A percentile compares a stretch with the other conserved stretches of the same genome.
These are phyloP conservation scores for Botryotinia globosa DNA, from an alignment of 2,329 filamentous ascomycete species.

Conservation along the genomic window DNA sequence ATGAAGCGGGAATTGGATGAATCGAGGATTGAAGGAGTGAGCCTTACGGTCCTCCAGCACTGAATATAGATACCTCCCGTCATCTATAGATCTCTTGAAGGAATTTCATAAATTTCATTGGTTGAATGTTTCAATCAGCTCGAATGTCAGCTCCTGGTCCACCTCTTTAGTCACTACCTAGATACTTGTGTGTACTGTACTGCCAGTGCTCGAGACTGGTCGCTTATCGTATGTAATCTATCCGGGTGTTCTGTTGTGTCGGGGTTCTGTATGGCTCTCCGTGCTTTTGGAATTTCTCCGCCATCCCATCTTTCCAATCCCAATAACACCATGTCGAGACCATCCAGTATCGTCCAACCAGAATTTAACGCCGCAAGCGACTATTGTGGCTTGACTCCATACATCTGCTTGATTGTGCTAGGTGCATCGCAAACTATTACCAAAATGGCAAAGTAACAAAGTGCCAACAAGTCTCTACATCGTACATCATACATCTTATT, in stretches of 20 bases:
- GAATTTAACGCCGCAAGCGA: conserved; percentile 18
- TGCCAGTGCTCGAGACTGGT: background rate
- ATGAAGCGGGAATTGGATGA: background rate
- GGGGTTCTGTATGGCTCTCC: background rate
- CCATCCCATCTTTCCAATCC: conserved; percentile 3
- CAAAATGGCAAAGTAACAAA: background rate
- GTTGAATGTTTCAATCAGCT: conserved; percentile 10
- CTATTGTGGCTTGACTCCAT: conserved; percentile 12
- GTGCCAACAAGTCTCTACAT: background rate
- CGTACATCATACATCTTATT: conserved; percentile 1
- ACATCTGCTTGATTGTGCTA: background rate
- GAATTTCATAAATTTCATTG: background rate
- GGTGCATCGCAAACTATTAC: conserved; percentile 3
- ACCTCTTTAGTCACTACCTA: too few species aligned
- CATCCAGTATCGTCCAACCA: conserved; percentile 1
- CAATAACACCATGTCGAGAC: background rate
- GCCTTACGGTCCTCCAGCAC: conserved; percentile 3
- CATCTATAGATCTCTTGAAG: background rate
- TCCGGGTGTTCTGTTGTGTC: background rate
- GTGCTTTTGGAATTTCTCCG: background rate
- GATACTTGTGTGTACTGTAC: background rate
- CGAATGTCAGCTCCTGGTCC: conserved; percentile 2
- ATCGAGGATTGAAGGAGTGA: conserved; percentile 15
- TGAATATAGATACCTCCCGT: conserved; percentile 2
- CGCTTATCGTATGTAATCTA: conserved; percentile 12